Base-by-base conservation (phyloP, 768 basidiomycete genomes). In the Chiua virens region DNA sequence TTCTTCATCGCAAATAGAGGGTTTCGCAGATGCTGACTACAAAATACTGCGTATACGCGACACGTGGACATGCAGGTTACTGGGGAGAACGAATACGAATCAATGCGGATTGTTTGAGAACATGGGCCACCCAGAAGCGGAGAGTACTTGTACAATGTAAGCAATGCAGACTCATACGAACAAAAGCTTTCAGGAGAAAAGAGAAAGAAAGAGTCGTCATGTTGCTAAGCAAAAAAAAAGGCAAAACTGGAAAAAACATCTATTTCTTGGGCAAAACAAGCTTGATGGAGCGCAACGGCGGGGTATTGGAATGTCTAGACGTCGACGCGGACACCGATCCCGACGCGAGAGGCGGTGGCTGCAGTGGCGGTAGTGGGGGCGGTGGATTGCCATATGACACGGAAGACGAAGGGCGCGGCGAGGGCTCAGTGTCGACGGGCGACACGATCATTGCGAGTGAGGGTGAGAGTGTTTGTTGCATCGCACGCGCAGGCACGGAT, bases 381-480 rank as follows among this genome's bases (percentile, higher is more conserved):
- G 51, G 51, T 4, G 50, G 53, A 34, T 41, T 50, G 18, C 44
- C 50, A 20, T 46, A 71, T 9, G 65, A 30, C 21, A 64, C 54
- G 3, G 69, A 65, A 21, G 69, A 57, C n/a, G 63, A 53, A 1
- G 59, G 53, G n/a, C 69, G 67, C 23, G 68, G 63, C 20, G 68
- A 69, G 1, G 67, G 68, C 34, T 71, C 68, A 0, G 68, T 57
- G 36, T 69, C 68, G 22, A 69, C 57, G 6, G 68, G 68, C 22
- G 68, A 69, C 25, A 69, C 68, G 36, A 69, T 69, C 68, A 71
- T 69, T 10, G 68, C 68, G 8, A 69, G 63, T 8, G 68, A 69
- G 13, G 68, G 68, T 6, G 68, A 69, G 3, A 69, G 56, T 27
- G 68, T 69, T 18, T 69, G 67, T 43, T 68, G 68, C 67, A 69